Base-by-base conservation (phyloP, 345 rosid species). In the Abelmoschus esculentus region DNA sequence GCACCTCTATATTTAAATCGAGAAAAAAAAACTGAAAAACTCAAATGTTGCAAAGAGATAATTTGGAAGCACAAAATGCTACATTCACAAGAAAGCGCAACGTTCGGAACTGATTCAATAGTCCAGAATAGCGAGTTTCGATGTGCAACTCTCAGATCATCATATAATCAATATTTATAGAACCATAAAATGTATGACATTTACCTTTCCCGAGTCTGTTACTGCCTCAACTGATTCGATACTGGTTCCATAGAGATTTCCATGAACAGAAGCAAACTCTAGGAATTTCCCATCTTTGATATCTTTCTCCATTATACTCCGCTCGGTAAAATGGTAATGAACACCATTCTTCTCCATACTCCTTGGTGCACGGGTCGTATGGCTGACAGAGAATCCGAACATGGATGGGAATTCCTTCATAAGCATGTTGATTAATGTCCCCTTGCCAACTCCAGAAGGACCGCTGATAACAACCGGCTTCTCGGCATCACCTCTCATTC, bases 381-480 rank as follows among this genome's bases (percentile, higher is more conserved):
- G 96, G 84, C 98, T 93, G 42, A 89, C 89, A 1, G 97, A 90
- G 78, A 90, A 89, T 3, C 96, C 98, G 73, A 90, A 93, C 86
- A 85, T 78, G 65, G 79, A 78, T 15, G 96, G 93, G 69, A 85
- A 92, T 81, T 92, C 93, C 78, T 80, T 68, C 98, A 75, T 84
- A 36, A 92, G 96, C 86, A 79, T 85, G 17, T 86, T 40, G 68
- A 85, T 89, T 40, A 90, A 73, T 19, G 96, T 92, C 60, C 96
- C 96, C 80, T 90, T 92, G 2, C 98, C 98, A 17, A 92, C 96
- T 11, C 93, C 96, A 14, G 97, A 93, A 70, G 98, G 98, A 74
- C 93, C 97, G 26, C 90, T 90, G 15, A 92, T 90, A 63, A 93
- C 93, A 69, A 93, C n/a, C 1, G 93, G 92, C 71, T 71, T 87